Conservation (phyloP, 441 rosid species). For the Dalechampia spathulata region DNA sequence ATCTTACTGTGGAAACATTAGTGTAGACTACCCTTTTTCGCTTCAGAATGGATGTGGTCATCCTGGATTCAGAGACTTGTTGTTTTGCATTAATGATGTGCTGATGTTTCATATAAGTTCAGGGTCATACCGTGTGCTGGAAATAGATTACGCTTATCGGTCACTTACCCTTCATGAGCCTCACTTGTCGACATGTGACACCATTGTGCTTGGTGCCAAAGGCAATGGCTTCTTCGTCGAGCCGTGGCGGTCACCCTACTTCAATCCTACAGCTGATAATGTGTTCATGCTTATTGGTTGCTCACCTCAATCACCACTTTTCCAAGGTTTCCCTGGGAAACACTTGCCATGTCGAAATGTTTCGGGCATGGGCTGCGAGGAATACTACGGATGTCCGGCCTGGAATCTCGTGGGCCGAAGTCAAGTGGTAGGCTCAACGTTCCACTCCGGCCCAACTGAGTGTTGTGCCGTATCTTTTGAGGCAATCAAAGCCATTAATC, state of each 20-base stretch:
- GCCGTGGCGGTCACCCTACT: constrained; percentile 62
- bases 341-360: constrained; percentile 82
- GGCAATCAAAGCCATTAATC: constrained; percentile 61
- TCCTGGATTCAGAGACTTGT: constrained; percentile 68
- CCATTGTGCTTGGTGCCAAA: constrained; percentile 56
- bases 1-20: constrained; percentile 75
- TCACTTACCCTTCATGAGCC: constrained; percentile 77
- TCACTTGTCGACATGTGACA: constrained; percentile 66
- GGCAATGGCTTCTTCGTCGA: constrained; percentile 84
- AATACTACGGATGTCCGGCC: constrained; percentile 64
- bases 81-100: constrained; percentile 73
- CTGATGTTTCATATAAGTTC: constrained; percentile 84
- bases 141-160: constrained; percentile 71
- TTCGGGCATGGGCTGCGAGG: constrained; percentile 90
- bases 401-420: constrained; percentile 53
- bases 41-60: constrained; percentile 77
- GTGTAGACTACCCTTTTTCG: constrained; percentile 71
- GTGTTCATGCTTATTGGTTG: constrained; percentile 86
- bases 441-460: constrained; percentile 73
- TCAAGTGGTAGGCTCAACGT: too few species aligned
- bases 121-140: constrained; percentile 76
- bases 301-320: constrained; percentile 50
- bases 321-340: constrained; percentile 71
- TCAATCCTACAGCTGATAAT: constrained; percentile 59
- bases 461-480: constrained; percentile 76